Conservation (phyloP, 1,284 basidiomycete species). For the Apiotrichum mycotoxinovorans region DNA sequence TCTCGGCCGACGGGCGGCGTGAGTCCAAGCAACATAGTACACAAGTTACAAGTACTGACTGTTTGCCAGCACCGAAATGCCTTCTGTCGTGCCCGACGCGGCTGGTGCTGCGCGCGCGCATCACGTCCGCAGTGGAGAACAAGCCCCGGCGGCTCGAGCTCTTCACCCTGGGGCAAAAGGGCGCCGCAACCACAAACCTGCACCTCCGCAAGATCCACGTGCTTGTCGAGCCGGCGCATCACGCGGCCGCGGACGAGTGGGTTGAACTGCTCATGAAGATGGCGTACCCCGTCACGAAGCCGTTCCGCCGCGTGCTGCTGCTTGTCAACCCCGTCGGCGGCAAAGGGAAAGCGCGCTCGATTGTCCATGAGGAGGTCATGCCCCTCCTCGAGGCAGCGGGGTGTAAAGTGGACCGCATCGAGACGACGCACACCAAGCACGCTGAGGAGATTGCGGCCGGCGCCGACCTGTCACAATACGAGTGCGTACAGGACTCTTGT, state of each 20-base stretch:
- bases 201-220: conserved; percentile 43
- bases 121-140: conserved; percentile 4
- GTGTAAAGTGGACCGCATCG: conserved; percentile 60
- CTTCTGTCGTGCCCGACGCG: conserved; percentile 34
- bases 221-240: conserved; percentile 37
- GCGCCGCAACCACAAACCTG: conserved; percentile 16
- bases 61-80: conserved; percentile 36
- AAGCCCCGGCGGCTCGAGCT: conserved; percentile 34
- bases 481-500: conserved; percentile 51
- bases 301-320: conserved; percentile 59
- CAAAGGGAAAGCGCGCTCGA: conserved; percentile 65
- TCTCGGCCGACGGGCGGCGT: conserved; percentile 45
- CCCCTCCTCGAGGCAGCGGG: conserved; percentile 77
- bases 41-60: neutral
- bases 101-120: conserved; percentile 32
- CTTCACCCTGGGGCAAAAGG: conserved; percentile 30
- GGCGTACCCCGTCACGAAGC: conserved; percentile 59
- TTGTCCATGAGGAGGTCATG: conserved; percentile 65
- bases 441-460: conserved; percentile 66
- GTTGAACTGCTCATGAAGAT: conserved; percentile 57
- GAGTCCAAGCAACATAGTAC: conserved; percentile 12
- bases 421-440: conserved; percentile 69
- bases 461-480: conserved; percentile 61
- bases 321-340: conserved; percentile 89
- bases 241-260: conserved; percentile 56